Evolutionary conservation across 768 basidiomycete species (phyloP).

Genomic region (Hygrocybe coccinea): DNA sequence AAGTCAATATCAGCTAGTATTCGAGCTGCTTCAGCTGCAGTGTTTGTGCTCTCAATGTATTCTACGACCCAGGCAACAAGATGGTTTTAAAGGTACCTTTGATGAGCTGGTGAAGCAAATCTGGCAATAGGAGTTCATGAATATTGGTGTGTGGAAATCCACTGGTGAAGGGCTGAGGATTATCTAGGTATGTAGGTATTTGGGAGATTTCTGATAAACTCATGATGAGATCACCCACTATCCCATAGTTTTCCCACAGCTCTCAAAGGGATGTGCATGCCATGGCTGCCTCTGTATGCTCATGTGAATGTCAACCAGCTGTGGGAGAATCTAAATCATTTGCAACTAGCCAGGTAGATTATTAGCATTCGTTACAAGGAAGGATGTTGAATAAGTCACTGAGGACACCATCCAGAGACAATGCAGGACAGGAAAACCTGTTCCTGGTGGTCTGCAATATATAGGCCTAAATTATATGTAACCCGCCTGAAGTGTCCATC

Average conservation of each 20-base stretch:
- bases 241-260: slow-evolving; percentile 32
- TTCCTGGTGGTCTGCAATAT: slow-evolving; percentile 40
- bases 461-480: slow-evolving; percentile 32
- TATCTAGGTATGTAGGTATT: not conserved
- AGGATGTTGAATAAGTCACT: slow-evolving; percentile 14
- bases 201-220: not conserved
- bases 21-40: slow-evolving; percentile 10
- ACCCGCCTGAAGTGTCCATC: slow-evolving; percentile 28
- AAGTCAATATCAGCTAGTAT: slow-evolving; percentile 32
- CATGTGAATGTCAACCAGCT: slow-evolving; percentile 12
- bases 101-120: slow-evolving; percentile 34
- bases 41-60: slow-evolving; percentile 21
- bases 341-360: slow-evolving; percentile 19
- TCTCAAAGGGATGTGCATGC: slow-evolving; percentile 11
- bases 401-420: slow-evolving; percentile 35
- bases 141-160: slow-evolving; percentile 33
- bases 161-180: slow-evolving; percentile 3
- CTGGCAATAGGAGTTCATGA: slow-evolving; percentile 28
- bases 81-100: slow-evolving; percentile 37
- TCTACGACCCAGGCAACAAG: slow-evolving; percentile 30
- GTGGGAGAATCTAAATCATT: slow-evolving; percentile 24
- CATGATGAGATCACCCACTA: slow-evolving; percentile 30
- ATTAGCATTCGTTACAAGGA: slow-evolving; percentile 6
- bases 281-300: slow-evolving; percentile 19
- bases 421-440: slow-evolving; percentile 29